Evolutionary conservation across 306 rosid genomes (phyloP), one percentile per base, ranked within the genome.

Genomic region (Calophaca sinica): DNA sequence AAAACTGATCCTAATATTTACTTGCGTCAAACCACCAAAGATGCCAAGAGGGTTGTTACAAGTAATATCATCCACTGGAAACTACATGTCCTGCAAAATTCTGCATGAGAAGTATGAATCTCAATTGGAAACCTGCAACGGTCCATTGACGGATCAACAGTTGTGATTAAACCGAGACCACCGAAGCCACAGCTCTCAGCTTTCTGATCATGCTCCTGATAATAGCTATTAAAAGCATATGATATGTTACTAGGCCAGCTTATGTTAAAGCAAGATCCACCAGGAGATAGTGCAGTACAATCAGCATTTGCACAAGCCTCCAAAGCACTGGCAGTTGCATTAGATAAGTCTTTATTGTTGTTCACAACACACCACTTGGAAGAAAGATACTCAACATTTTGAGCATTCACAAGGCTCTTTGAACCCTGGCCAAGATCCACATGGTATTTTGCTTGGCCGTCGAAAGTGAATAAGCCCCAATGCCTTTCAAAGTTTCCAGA

Each of bases 391-490:
- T 86, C 96, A 2, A 94, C 93, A 74, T 88, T 80, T 68, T 88
- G 91, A 32, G 97, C 96, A 78, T 91, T 84, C 81, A 80, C 79
- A 1, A 87, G 91, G 85, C 65, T 68, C 81, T 84, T 87, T 39
- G 85, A 68, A 45, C 93, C 90, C 67, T 82, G 87, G 68, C 85
- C 88, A 14, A 91, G 84, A 72, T 91, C 90, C 15, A 87, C 78
- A 5, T 13, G 87, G 79, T 91, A 94, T 85, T 94, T 94, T 66
- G 97, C 94, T 86, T 94, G 98, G 50, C 98, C 98, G 31, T 94
- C 98, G 5, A 94, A 94, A 65, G 97, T 89, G 86, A 91, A 94
- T 46, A 94, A 68, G 10, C 98, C 98, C 97, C 98, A 91, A 65
- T 94, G 98, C 69, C 94, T 82, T 80, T 94, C 98, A 31, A 86